A percentile compares a stretch with the other conserved stretches of the same genome.
These are phyloP conservation scores for Tricholoma furcatifolium DNA, from an alignment of 768 basidiomycete genomes.

Conservation along the genomic window DNA sequence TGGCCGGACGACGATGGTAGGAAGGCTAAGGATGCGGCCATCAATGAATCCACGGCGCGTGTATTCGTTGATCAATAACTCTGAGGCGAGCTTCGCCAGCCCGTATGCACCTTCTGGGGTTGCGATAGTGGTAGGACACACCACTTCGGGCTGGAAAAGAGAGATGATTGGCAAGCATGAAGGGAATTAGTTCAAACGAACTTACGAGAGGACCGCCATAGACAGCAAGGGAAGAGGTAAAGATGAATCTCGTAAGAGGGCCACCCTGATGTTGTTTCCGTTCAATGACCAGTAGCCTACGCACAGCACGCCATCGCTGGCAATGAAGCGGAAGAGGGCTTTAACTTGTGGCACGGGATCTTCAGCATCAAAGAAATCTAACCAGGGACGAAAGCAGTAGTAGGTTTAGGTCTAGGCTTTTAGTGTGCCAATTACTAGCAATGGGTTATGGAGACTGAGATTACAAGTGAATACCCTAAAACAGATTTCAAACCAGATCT, in stretches of 20 bases:
- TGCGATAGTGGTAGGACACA: slow-evolving; percentile 48
- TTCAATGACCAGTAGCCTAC: slow-evolving; percentile 38
- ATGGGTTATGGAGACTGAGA: too few relatives aligned
- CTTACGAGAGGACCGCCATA: slow-evolving; percentile 53
- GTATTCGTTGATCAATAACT: slow-evolving; percentile 60
- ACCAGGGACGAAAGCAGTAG: too few relatives aligned
- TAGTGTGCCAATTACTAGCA: too few relatives aligned
- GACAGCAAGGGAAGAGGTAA: slow-evolving; percentile 58
- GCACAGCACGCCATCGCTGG: too few relatives aligned
- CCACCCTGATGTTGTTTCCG: slow-evolving; percentile 24
- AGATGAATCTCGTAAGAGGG: slow-evolving; percentile 49
- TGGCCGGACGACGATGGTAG: slow-evolving; percentile 57
- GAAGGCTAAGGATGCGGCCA: slow-evolving; percentile 58
- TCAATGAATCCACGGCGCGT: slow-evolving; percentile 56
- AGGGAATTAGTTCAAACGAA: too few relatives aligned
- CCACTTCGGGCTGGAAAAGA: slow-evolving; percentile 34
- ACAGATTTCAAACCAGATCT: too few relatives aligned
- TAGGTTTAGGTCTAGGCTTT: too few relatives aligned
- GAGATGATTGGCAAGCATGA: not conserved
- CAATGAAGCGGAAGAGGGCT: too few relatives aligned
- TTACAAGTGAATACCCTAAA: too few relatives aligned
- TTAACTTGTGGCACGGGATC: too few relatives aligned
- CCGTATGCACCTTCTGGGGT: slow-evolving; percentile 59
- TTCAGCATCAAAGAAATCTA: too few relatives aligned
- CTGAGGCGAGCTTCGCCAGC: slow-evolving; percentile 53